Base-by-base conservation (phyloP, 2,329 filamentous ascomycete species). In the Colletotrichum sp. region DNA sequence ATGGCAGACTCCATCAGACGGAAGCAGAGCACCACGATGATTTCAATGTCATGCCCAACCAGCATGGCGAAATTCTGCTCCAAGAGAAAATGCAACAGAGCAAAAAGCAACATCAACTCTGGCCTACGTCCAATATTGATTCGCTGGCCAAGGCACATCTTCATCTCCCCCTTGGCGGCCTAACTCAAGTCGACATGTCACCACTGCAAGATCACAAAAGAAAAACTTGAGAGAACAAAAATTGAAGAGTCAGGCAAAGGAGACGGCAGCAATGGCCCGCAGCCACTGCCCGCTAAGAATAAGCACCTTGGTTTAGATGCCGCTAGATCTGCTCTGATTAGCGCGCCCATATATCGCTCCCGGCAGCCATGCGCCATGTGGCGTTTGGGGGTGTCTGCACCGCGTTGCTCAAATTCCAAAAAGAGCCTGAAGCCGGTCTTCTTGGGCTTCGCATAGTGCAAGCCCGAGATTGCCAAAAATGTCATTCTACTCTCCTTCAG, bases 251-350 rank as follows among this genome's bases (percentile, higher is more conserved):
- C 69, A 30, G 25, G 48, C 34, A 67, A 74, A 75, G 70, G 34
- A 73, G 64, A 60, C 70, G 70, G 73, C 70, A 68, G 28, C 57
- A 30, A 36, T 67, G 61, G 67, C 48, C 74, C 74, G 74, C 66
- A 74, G 65, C 61, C 66, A 76, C 60, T 39, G 52, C 13, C 63
- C 66, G 28, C 74, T 75, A 67, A 65, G 67, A 75, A 71, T 67
- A 76, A 76, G 71, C 60, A 57, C 61, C 52, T 75, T 27, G 59
- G 36, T 9, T 67, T 39, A 28, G 59, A 52, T 30, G 44, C 55
- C 16, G 74, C 44, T 66, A 66, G 71, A 71, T 52, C 66, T n/a
- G 71, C 27, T 44, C 22, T 16, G 22, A 25, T 68, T 74, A 64
- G 71, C 30, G 71, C 48, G 70, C 64, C 61, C 74, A 32, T 68